A percentile compares a stretch with the other conserved stretches of the same genome.
Evolutionary conservation across 2,329 filamentous ascomycete genomes (phyloP).

Genomic region (Ophiostoma ulmi): DNA sequence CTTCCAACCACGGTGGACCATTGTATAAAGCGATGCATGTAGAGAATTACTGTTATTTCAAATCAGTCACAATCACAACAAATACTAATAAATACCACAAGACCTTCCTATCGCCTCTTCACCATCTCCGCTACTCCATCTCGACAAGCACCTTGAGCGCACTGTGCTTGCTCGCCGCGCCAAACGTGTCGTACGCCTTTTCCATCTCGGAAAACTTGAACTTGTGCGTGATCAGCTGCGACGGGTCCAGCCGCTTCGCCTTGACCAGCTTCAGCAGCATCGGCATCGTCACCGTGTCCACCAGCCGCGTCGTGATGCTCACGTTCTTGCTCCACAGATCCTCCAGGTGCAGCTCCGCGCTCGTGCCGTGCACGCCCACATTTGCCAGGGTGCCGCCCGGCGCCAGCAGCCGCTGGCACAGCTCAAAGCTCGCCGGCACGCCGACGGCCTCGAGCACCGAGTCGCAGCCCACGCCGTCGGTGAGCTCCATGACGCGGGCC

Average conservation of each 20-base stretch:
- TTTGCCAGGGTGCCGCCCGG: slow-evolving; percentile 52
- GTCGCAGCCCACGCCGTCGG: slow-evolving; percentile 50
- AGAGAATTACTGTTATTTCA: neutral
- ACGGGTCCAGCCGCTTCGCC: slow-evolving; percentile 40
- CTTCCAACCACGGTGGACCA: no score
- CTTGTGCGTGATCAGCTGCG: slow-evolving; percentile 43
- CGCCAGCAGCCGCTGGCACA: slow-evolving; percentile 50
- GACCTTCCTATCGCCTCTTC: neutral
- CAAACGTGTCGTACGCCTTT: slow-evolving; percentile 42
- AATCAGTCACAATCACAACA: neutral
- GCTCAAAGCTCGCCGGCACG: slow-evolving; percentile 47
- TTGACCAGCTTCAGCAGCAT: slow-evolving; percentile 45
- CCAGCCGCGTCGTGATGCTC: slow-evolving; percentile 45
- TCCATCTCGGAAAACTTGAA: slow-evolving; percentile 42
- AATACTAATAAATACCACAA: neutral
- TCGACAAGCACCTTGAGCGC: slow-evolving; percentile 44
- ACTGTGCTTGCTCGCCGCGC: slow-evolving; percentile 38
- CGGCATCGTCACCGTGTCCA: slow-evolving; percentile 45
- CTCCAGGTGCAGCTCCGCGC: slow-evolving; percentile 48
- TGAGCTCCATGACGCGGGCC: slow-evolving; percentile 40
- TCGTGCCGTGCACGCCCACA: slow-evolving; percentile 53
- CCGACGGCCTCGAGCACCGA: slow-evolving; percentile 56
- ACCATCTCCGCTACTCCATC: slow-evolving; percentile 25
- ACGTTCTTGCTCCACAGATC: slow-evolving; percentile 52
- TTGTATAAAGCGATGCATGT: no score